phyloP scores from a whole-genome alignment of 345 rosid species.

The Brassica napus region DNA sequence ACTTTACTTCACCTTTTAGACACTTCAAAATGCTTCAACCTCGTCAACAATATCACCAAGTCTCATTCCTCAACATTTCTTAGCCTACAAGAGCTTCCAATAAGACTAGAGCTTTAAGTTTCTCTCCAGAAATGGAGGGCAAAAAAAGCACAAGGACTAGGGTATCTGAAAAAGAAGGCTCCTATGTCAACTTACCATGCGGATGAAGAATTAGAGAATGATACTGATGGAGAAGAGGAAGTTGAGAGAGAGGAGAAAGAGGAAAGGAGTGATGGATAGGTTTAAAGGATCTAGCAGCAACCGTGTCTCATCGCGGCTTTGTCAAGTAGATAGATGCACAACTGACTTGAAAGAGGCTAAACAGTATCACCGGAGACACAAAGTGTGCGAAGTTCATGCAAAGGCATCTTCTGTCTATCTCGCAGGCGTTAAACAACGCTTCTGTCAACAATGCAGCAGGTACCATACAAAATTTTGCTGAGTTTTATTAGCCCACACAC shows the following conservation, averaged over 20 bases:
- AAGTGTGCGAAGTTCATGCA: slow-evolving; percentile 75
- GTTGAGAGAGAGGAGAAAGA: slow-evolving; percentile 49
- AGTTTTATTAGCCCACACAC: neutral
- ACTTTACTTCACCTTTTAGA: slow-evolving; percentile 38
- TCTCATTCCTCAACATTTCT: slow-evolving; percentile 30
- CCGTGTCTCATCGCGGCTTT: slow-evolving; percentile 45
- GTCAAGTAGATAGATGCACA: slow-evolving; percentile 67
- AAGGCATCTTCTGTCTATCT: slow-evolving; percentile 68
- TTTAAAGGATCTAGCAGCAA: slow-evolving; percentile 28
- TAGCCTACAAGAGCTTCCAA: slow-evolving; percentile 14
- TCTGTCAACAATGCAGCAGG: slow-evolving; percentile 95
- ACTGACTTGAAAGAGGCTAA: slow-evolving; percentile 60
- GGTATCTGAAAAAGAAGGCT: slow-evolving; percentile 36
- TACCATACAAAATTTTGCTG: neutral
- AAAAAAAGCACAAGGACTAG: slow-evolving; percentile 41
- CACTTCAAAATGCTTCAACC: slow-evolving; percentile 26
- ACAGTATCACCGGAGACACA: slow-evolving; percentile 68
- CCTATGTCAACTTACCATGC: slow-evolving; percentile 35
- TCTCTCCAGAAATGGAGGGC: slow-evolving; percentile 39
- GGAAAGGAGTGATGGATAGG: slow-evolving; percentile 7
- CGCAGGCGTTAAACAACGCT: slow-evolving; percentile 61
- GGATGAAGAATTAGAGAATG: slow-evolving; percentile 46
- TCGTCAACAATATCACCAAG: slow-evolving; percentile 28
- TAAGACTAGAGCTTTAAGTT: neutral
- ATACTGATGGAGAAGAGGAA: slow-evolving; percentile 52